These are phyloP conservation scores for Sarocladiaceae sp. DNA, from an alignment of 2,329 filamentous ascomycete genomes.

Conservation along the genomic window DNA sequence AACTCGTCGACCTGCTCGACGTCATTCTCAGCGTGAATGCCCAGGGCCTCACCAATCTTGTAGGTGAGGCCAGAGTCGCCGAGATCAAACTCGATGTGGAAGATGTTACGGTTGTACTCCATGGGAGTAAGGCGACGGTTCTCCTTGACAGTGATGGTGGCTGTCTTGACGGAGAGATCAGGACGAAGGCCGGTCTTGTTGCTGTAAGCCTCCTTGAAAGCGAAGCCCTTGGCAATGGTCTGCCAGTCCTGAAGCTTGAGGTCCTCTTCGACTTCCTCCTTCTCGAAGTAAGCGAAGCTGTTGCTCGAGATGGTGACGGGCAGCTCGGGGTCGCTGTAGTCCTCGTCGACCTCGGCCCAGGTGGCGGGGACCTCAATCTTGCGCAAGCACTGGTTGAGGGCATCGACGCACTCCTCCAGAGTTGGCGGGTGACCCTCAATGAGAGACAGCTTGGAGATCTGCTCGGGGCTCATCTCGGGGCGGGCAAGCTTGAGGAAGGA, in stretches of 20 bases:
- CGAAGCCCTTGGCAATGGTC: conserved; percentile 75
- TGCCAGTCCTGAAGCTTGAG: conserved; percentile 69
- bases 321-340: conserved; percentile 46
- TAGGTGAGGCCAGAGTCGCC: conserved; percentile 88
- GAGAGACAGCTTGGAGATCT: conserved; percentile 58
- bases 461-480: conserved; percentile 55
- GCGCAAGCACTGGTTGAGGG: conserved; percentile 63
- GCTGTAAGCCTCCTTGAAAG: conserved; percentile 90
- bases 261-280: conserved; percentile 63
- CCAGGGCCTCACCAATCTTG: conserved; percentile 94
- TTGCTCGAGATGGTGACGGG: conserved; percentile 63
- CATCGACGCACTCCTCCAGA: conserved; percentile 54
- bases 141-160: conserved; percentile 85
- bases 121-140: conserved; percentile 85
- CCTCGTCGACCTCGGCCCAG: conserved; percentile 65
- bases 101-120: conserved; percentile 96
- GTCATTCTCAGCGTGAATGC: conserved; percentile 94
- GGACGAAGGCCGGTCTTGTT: conserved; percentile 71
- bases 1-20: conserved; percentile 71
- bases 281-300: conserved; percentile 78
- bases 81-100: conserved; percentile 98
- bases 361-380: conserved; percentile 68
- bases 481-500: conserved; percentile 76
- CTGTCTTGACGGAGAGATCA: conserved; percentile 79
- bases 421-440: conserved; percentile 47